Evolutionary conservation across 129 eudicot species (phyloP).

Genomic region (Kitagawia praeruptora): DNA sequence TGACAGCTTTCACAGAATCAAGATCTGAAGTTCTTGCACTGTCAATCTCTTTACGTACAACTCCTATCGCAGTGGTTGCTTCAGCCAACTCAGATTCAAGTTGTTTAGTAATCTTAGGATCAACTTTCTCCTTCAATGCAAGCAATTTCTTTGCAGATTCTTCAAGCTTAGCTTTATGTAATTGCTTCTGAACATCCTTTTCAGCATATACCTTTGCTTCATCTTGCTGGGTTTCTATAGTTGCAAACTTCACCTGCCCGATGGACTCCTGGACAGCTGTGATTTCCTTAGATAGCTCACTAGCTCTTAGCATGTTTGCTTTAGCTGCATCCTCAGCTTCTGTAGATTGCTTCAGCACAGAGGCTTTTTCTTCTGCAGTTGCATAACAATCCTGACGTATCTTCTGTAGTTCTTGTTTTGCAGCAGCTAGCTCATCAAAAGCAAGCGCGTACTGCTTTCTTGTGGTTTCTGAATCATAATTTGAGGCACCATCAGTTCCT

Average conservation of each 20-base stretch:
- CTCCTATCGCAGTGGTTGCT: slow-evolving; percentile 46
- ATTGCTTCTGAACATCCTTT: slow-evolving; percentile 54
- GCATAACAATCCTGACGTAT: slow-evolving; percentile 50
- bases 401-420: slow-evolving; percentile 60
- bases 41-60: slow-evolving; percentile 38
- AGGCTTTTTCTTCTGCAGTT: slow-evolving; percentile 35
- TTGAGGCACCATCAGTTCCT: slow-evolving; percentile 18
- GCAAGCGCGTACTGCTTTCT: slow-evolving; percentile 46
- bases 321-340: slow-evolving; percentile 52
- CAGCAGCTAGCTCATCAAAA: slow-evolving; percentile 58
- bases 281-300: slow-evolving; percentile 58
- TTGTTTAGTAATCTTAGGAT: slow-evolving; percentile 37
- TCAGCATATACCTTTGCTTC: slow-evolving; percentile 45
- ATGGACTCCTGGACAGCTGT: slow-evolving; percentile 40
- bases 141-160: slow-evolving; percentile 57
- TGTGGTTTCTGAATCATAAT: slow-evolving; percentile 34
- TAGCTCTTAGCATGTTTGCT: slow-evolving; percentile 38
- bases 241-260: slow-evolving; percentile 52
- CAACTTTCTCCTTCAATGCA: slow-evolving; percentile 47
- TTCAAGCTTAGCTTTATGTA: slow-evolving; percentile 53
- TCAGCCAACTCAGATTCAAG: slow-evolving; percentile 48
- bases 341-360: slow-evolving; percentile 39
- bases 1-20: slow-evolving; percentile 48
- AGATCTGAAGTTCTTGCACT: slow-evolving; percentile 49
- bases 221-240: slow-evolving; percentile 46